A percentile compares a stretch with the other conserved stretches of the same genome.
Conservation (phyloP, 2,329 filamentous ascomycete genomes). For the Purpureocillium takamizusanense region DNA sequence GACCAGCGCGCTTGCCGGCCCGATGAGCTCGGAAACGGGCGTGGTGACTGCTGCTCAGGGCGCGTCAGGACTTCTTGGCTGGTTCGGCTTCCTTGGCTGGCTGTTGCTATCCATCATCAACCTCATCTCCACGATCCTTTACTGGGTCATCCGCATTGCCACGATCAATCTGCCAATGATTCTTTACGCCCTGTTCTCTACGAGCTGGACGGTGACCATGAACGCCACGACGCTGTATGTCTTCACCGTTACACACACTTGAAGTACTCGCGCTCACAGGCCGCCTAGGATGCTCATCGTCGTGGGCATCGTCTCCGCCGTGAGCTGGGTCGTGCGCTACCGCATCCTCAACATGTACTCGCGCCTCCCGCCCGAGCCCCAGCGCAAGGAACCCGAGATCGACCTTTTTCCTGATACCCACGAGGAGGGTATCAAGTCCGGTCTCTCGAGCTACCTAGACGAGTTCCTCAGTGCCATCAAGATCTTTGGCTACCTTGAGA, state of each 20-base stretch:
- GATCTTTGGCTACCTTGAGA: constrained; percentile 93
- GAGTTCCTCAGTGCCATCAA: constrained; percentile 98
- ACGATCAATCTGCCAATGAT: constrained; percentile 86
- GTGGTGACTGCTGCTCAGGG: too few relatives aligned
- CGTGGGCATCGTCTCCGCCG: constrained; percentile 66
- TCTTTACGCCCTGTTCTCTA: constrained; percentile 83
- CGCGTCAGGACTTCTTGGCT: constrained; percentile 23
- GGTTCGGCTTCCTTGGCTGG: constrained; percentile 48
- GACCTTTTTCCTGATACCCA: constrained; percentile 92
- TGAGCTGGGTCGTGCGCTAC: constrained; percentile 92
- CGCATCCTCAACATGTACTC: constrained; percentile 97
- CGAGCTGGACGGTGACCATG: constrained; percentile 94
- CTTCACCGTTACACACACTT: constrained; percentile 2
- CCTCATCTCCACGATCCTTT: constrained; percentile 49
- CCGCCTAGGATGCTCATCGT: constrained; percentile 61
- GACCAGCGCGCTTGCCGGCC: constrained; percentile 14
- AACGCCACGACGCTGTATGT: constrained; percentile 89
- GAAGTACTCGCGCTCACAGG: constrained; percentile 8
- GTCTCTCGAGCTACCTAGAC: constrained; percentile 90
- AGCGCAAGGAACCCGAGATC: constrained; percentile 90
- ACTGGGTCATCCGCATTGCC: constrained; percentile 75
- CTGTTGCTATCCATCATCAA: constrained; percentile 47
- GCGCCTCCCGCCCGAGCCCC: constrained; percentile 83
- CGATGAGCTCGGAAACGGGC: too few relatives aligned
- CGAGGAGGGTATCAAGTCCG: constrained; percentile 81